A percentile compares a stretch with the other conserved stretches of the same genome.
These are phyloP conservation scores for Mucor ambiguus DNA, from an alignment of 371 early-diverging fungal genomes.

Conservation along the genomic window DNA sequence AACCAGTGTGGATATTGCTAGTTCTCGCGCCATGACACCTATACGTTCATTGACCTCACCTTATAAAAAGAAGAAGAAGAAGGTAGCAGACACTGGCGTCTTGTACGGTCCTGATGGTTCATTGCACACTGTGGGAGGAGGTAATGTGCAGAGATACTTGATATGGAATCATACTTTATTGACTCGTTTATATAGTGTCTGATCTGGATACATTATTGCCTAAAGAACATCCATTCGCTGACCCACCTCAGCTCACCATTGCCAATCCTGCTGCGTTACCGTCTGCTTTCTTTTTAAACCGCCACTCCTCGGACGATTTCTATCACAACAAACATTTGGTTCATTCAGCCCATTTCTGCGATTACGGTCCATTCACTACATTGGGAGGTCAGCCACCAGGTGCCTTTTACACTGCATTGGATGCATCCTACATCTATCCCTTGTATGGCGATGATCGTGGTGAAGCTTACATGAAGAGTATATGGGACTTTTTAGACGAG, in stretches of 20 bases:
- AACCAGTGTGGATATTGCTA: conserved; percentile 30
- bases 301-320: conserved; percentile 42
- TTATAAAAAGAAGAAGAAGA: conserved; percentile 53
- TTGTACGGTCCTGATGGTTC: conserved; percentile 52
- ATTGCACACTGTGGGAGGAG: conserved; percentile 42
- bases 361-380: conserved; percentile 59
- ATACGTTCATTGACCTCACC: conserved; percentile 5
- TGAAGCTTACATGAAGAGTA: conserved; percentile 65
- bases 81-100: conserved; percentile 45
- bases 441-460: conserved; percentile 65
- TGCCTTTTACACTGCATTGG: conserved; percentile 46
- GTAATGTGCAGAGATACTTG: conserved; percentile 13
- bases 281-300: conserved; percentile 42
- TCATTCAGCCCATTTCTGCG: conserved; percentile 50
- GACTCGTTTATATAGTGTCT: conserved; percentile 15
- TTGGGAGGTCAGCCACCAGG: conserved; percentile 54
- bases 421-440: conserved; percentile 55
- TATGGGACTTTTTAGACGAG: conserved; percentile 62
- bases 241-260: conserved; percentile 41
- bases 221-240: conserved; percentile 30
- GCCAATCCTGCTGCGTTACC: conserved; percentile 48
- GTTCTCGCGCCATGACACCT: conserved; percentile 37
- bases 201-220: conserved; percentile 34
- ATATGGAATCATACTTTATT: background rate
- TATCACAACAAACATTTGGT: conserved; percentile 38